Evolutionary conservation across 352 stramenopile species (phyloP).

Genomic region (Pythium rishiriense): DNA sequence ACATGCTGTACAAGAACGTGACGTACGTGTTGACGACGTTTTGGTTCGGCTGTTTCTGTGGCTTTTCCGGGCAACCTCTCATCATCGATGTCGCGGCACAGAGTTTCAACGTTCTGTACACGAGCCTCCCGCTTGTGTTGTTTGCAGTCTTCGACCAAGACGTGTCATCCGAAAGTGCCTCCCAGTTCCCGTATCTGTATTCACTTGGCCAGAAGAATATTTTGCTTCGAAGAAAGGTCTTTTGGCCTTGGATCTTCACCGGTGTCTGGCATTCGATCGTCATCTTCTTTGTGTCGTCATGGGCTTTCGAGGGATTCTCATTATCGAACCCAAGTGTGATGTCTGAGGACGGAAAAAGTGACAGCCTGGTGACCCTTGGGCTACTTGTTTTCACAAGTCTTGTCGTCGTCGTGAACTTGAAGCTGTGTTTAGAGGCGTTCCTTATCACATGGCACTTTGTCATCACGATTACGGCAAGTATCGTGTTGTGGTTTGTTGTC

Average conservation of each 20-base stretch:
- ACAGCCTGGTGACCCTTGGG: constrained; percentile 63
- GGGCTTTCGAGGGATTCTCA: constrained; percentile 41
- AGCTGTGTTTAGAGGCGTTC: constrained; percentile 74
- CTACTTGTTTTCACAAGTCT: constrained; percentile 84
- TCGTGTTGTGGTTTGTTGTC: constrained; percentile 67
- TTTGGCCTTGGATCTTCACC: constrained; percentile 84
- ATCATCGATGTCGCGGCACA: constrained; percentile 79
- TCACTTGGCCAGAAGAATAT: constrained; percentile 69
- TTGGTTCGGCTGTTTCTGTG: constrained; percentile 80
- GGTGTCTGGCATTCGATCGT: constrained; percentile 82
- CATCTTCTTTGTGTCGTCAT: constrained; percentile 81
- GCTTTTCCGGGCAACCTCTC: constrained; percentile 77
- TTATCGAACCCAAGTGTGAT: constrained; percentile 36
- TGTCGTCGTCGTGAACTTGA: constrained; percentile 76
- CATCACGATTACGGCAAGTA: constrained; percentile 49
- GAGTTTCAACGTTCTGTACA: constrained; percentile 86
- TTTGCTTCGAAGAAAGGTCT: constrained; percentile 56
- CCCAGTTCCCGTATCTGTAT: constrained; percentile 69
- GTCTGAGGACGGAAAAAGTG: constrained; percentile 43
- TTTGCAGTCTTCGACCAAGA: constrained; percentile 84
- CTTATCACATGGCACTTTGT: constrained; percentile 75
- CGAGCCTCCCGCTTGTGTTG: constrained; percentile 68
- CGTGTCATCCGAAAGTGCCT: constrained; percentile 61
- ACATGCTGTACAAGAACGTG: constrained; percentile 96
- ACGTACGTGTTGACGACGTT: constrained; percentile 84